Evolutionary conservation across 2,329 filamentous ascomycete species (phyloP).

Genomic region (Microascus cirrosus): DNA sequence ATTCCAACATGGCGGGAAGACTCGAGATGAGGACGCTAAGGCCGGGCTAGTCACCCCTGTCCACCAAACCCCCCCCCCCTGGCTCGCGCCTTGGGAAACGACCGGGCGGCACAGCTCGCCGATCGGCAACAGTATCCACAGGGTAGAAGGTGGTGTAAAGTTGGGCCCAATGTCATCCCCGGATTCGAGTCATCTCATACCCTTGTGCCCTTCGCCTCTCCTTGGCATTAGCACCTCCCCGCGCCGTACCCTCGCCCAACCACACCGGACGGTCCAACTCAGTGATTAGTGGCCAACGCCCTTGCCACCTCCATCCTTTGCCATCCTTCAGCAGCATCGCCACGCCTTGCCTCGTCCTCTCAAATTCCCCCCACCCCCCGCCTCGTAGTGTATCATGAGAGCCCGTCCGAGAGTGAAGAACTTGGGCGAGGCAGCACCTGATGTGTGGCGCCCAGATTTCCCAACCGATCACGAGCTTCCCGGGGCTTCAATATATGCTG

Average conservation of each 20-base stretch:
- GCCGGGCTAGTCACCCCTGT: neutral
- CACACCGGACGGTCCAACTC: neutral
- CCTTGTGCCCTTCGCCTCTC: neutral
- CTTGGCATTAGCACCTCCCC: neutral
- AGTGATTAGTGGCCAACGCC: neutral
- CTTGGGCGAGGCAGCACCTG: neutral
- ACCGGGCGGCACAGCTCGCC: neutral
- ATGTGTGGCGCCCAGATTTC: neutral
- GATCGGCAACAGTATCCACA: neutral
- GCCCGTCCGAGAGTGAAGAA: no score
- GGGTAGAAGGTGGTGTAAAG: neutral
- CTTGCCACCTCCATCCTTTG: no score
- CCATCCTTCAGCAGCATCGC: no score
- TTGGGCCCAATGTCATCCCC: neutral
- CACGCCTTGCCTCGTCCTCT: no score
- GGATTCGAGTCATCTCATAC: neutral
- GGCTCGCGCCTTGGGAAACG: neutral
- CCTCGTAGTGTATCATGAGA: no score
- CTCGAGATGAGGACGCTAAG: neutral
- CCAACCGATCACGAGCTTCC: neutral
- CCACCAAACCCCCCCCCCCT: neutral
- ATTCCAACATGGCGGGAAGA: neutral
- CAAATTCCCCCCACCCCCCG: no score
- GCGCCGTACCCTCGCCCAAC: neutral
- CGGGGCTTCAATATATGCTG: neutral